Evolutionary conservation across 768 basidiomycete species (phyloP), one percentile per base, ranked within the genome.

Genomic region (Glaciozyma martinii): DNA sequence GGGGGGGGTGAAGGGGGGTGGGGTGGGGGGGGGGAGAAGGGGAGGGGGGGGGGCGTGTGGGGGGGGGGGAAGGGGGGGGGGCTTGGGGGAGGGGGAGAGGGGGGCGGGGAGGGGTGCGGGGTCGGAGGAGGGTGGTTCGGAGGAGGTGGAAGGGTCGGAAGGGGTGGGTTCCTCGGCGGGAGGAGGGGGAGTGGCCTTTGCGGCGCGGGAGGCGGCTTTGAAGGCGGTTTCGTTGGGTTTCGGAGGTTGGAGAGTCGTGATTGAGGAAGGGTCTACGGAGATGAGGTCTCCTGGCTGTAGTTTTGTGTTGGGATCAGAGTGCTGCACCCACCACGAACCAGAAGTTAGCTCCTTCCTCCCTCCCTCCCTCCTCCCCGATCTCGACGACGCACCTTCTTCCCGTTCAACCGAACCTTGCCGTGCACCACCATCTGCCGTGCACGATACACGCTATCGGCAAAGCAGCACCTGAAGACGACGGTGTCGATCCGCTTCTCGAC

Each of bases 401-500:
- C 95, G 72, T 99, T 98, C 42, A 99, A 80, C 74, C 84, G 77
- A 33, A 99, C 90, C 66, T 87, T 81, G 0, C 93, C 91, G 65
- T 90, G 88, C 25, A 92, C 80, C 71, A 98, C 86, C 71, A 97
- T 77, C 66, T 86, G 78, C 71, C 91, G 80, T 5, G 95, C 95
- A 71, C 90, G 86, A 76, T 92, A 95, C 55, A 93, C 87, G 73
- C 88, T 91, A 66, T 84, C 82, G 33, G 86, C 87, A 71, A 98
- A 86, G 75, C 93, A 94, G 62, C 84, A 83, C 56, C 93, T 80
- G 78, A 97, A 98, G 57, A 98, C 78, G 75, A 97, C 84, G 53
- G 90, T 86, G 73, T 99, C 95, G 75, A 99, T 82, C 76, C 95
- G 77, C 74, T 92, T 82, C 80, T 99, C 95, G n/a, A 98, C 82